These are phyloP conservation scores for Nepenthes alata DNA, from an alignment of 179 eudicot genomes.

Conservation along the genomic window DNA sequence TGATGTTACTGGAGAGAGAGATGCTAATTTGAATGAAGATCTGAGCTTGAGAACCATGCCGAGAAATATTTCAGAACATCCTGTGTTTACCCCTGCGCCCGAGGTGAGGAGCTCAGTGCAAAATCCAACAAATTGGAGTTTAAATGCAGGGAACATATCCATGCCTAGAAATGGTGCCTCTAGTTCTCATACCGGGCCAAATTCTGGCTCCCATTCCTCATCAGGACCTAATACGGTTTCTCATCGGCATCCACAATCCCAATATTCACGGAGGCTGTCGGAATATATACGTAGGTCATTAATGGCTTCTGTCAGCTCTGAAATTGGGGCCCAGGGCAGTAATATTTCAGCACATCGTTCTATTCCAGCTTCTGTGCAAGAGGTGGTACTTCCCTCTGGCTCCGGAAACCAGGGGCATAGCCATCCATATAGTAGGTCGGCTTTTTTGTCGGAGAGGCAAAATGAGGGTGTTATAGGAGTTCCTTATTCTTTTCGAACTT, in stretches of 20 bases:
- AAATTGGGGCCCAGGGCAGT: conserved; percentile 34
- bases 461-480: conserved; percentile 43
- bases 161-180: conserved; percentile 44
- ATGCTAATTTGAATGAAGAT: conserved; percentile 23
- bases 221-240: conserved; percentile 37
- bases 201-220: conserved; percentile 27
- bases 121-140: conserved; percentile 36
- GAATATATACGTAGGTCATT: conserved; percentile 56
- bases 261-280: conserved; percentile 51
- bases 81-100: conserved; percentile 43
- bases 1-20: conserved; percentile 24
- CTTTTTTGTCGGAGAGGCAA: conserved; percentile 51
- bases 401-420: conserved; percentile 33
- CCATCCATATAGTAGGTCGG: conserved; percentile 38
- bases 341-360: conserved; percentile 22
- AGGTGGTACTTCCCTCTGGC: conserved; percentile 24
- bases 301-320: conserved; percentile 35
- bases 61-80: conserved; percentile 56
- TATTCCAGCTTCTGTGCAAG: conserved; percentile 29
- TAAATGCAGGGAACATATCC: conserved; percentile 21
- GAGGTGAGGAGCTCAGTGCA: conserved; percentile 35
- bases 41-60: conserved; percentile 34
- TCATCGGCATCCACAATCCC: conserved; percentile 40
- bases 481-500: conserved; percentile 46
- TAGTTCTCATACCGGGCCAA: conserved; percentile 38